Evolutionary conservation across 495 filamentous ascomycete species (phyloP).

Genomic region (Podospora didyma): DNA sequence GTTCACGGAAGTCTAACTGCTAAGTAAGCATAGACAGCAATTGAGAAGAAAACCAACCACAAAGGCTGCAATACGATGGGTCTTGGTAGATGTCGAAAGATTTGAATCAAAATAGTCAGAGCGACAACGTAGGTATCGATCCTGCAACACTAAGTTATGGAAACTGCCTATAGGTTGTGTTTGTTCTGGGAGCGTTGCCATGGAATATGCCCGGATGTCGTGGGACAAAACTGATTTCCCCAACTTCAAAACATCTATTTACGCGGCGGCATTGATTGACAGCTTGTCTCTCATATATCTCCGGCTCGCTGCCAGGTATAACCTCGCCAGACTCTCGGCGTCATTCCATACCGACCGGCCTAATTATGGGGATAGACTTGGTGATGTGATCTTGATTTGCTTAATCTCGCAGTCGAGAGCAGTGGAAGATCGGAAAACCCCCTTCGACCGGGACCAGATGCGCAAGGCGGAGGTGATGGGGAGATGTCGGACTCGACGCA

Average conservation of each 20-base stretch:
- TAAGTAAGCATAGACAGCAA: too few relatives aligned
- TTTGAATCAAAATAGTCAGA: too few relatives aligned
- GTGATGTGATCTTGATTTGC: not conserved
- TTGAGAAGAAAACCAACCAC: too few relatives aligned
- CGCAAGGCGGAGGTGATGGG: not conserved
- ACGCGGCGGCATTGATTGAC: not conserved
- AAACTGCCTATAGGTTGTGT: too few relatives aligned
- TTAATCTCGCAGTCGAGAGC: not conserved
- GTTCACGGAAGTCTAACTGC: too few relatives aligned
- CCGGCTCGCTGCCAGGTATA: not conserved
- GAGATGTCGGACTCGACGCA: not conserved
- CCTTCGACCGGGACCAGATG: too few relatives aligned
- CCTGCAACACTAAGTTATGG: too few relatives aligned
- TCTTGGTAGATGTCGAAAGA: too few relatives aligned
- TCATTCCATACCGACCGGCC: not conserved
- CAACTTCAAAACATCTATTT: not conserved
- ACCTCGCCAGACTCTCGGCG: not conserved
- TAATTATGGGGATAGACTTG: not conserved
- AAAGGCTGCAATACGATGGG: too few relatives aligned
- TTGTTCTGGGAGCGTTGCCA: not conserved
- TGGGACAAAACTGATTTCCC: not conserved
- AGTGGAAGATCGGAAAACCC: too few relatives aligned
- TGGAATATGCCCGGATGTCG: not conserved
- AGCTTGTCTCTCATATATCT: not conserved
- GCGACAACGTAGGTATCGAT: too few relatives aligned